Percentiles rank a stretch among this genome's conserved stretches.
Evolutionary conservation across 208 protist genomes (phyloP).

Genomic region (Trypanosomatidae sp.): DNA sequence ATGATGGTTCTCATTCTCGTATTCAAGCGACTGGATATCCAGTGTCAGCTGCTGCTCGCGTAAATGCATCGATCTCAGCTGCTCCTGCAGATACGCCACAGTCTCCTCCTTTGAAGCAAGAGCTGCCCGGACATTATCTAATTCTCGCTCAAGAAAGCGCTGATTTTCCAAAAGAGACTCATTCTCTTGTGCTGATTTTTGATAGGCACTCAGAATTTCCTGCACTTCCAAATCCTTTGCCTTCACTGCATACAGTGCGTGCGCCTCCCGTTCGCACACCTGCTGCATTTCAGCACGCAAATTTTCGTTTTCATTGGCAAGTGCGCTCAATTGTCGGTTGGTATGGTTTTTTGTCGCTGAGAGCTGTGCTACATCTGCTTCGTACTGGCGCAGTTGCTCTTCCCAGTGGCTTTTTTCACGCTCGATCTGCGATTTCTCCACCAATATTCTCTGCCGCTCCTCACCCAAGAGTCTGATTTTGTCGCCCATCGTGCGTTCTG

Average conservation of each 20-base stretch:
- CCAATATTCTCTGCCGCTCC: slow-evolving; percentile 42
- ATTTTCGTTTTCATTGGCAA: slow-evolving; percentile 75
- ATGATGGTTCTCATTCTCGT: slow-evolving; percentile 77
- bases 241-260: slow-evolving; percentile 60
- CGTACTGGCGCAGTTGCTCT: slow-evolving; percentile 61
- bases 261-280: slow-evolving; percentile 45
- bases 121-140: slow-evolving; percentile 62
- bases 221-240: slow-evolving; percentile 77
- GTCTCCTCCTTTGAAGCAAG: slow-evolving; percentile 75
- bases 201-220: slow-evolving; percentile 74
- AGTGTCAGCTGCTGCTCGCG: slow-evolving; percentile 80
- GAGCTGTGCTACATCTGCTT: slow-evolving; percentile 77
- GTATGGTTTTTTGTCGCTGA: slow-evolving; percentile 70
- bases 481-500: slow-evolving; percentile 49
- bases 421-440: slow-evolving; percentile 36
- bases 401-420: slow-evolving; percentile 53
- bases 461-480: slow-evolving; percentile 44
- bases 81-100: slow-evolving; percentile 74
- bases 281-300: slow-evolving; percentile 56
- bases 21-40: slow-evolving; percentile 80
- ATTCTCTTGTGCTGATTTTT: slow-evolving; percentile 67
- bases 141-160: slow-evolving; percentile 62
- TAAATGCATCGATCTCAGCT: slow-evolving; percentile 62
- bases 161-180: slow-evolving; percentile 52
- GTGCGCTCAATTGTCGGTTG: slow-evolving; percentile 62